Conservation (phyloP, 192 early-diverging fungal genomes). For the Gonapodya prolifera region DNA sequence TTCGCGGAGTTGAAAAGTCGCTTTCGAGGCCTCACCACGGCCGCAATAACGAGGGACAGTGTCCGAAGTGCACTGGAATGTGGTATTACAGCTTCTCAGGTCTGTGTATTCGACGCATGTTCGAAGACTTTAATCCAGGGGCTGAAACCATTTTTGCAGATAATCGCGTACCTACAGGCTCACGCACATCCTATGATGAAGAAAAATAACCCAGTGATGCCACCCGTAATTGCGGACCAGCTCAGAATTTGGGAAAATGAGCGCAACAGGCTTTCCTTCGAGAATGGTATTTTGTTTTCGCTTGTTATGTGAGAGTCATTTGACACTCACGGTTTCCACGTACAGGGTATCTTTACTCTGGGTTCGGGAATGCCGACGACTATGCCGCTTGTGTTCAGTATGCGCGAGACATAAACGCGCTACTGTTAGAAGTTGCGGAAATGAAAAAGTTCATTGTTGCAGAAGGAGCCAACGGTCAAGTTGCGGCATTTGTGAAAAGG, state of each 20-base stretch:
- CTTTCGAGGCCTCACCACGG: slow-evolving; percentile 88
- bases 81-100: slow-evolving; percentile 89
- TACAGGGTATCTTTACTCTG: slow-evolving; percentile 55
- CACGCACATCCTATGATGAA: slow-evolving; percentile 90
- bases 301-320: not conserved
- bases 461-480: slow-evolving; percentile 53
- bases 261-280: slow-evolving; percentile 51
- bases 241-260: slow-evolving; percentile 95
- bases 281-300: not conserved
- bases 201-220: slow-evolving; percentile 60
- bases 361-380: slow-evolving; percentile 55
- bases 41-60: slow-evolving; percentile 73
- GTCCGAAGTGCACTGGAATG: slow-evolving; percentile 67
- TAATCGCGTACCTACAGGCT: slow-evolving; percentile 74
- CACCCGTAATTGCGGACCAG: slow-evolving; percentile 87
- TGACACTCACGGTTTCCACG: slow-evolving; percentile 22
- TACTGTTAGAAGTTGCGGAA: slow-evolving; percentile 64
- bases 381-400: slow-evolving; percentile 64
- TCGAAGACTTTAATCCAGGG: not conserved
- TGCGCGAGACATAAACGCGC: slow-evolving; percentile 57
- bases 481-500: slow-evolving; percentile 36
- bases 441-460: slow-evolving; percentile 61
- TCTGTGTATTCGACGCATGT: slow-evolving; percentile 15
- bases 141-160: slow-evolving; percentile 24
- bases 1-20: slow-evolving; percentile 73